Percentiles rank a stretch among this genome's conserved stretches.
phyloP scores from a whole-genome alignment of 164 flowering plant genomes.

The Warburgia ugandensis region DNA sequence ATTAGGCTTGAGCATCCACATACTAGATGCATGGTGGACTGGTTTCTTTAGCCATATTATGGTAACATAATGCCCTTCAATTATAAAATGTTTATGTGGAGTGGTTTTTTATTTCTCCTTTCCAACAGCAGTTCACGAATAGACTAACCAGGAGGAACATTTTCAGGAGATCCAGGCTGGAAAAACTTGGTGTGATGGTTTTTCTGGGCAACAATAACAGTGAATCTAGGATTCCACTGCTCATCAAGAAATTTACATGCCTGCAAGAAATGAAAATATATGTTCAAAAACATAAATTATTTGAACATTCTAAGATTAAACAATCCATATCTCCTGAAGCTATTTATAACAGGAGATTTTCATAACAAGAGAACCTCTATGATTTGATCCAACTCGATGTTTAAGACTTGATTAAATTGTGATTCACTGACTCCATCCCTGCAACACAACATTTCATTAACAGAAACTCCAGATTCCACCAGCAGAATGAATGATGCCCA shows the following conservation, averaged over 20 bases:
- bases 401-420: conserved; percentile 78
- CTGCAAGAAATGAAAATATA: conserved; percentile 19
- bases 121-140: not conserved
- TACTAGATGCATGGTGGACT: too few species aligned
- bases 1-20: too few species aligned
- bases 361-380: conserved; percentile 42
- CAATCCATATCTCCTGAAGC: too few species aligned
- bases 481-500: not conserved
- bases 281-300: not conserved
- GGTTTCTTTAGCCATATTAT: too few species aligned
- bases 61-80: too few species aligned
- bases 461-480: not conserved
- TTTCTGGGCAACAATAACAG: conserved; percentile 75
- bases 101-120: not conserved
- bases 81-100: too few species aligned
- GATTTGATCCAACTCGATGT: conserved; percentile 73
- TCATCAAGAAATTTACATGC: conserved; percentile 81
- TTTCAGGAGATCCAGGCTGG: conserved; percentile 52
- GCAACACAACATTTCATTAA: conserved; percentile 7
- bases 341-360: too few species aligned
- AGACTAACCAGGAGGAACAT: conserved; percentile 78
- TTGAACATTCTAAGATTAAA: not conserved
- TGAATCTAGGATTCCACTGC: conserved; percentile 62
- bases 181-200: conserved; percentile 88
- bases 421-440: conserved; percentile 97